Evolutionary conservation across 2,329 filamentous ascomycete species (phyloP), one percentile per base, ranked within the genome.

Genomic region (Xylaria polymorpha): DNA sequence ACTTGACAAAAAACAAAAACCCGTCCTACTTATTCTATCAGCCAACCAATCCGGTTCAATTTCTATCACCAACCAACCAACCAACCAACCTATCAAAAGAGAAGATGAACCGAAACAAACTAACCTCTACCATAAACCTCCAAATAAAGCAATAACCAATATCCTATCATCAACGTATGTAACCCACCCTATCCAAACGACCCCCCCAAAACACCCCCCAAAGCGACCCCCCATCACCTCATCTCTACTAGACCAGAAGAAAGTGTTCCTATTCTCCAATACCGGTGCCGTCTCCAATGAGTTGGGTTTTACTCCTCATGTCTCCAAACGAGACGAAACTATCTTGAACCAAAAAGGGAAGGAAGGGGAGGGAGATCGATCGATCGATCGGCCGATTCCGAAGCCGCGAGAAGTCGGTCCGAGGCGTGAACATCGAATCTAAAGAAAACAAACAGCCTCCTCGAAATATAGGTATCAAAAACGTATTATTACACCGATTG

Each of bases 151-250:
- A 12, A 48, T 15, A 22, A n/a, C n/a, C n/a, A n/a, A 14, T 10
- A 46, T 46, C 44, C 15, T 4, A 46, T 46, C n/a, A 9, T 9
- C 44, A 22, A 48, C 4, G 20, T 14, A 48, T 25, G 20, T 14
- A 48, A 48, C 44, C 44, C 44, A 48, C 44, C 44, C 44, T 8
- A 46, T 46, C 44, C 44, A 46, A 46, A 46, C 44, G 44, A 48
- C 10, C 44, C 44, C 44, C 20, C 25, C 25, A 2, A 29, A 29
- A 29, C 25, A 29, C 25, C 25, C 25, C 25, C 25, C 25, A 2
- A 29, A 29, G 25, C 25, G 25, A 29, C 25, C 25, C 25, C 25
- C 25, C 25, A 29, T 29, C 25, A 29, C 4, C 25, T 29, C 25
- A 2, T 29, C 25, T 29, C 25, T 29, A 29, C 25, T 4, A 29